These are phyloP conservation scores for Trichoderma sp. DNA, from an alignment of 2,329 filamentous ascomycete species.

Conservation along the genomic window DNA sequence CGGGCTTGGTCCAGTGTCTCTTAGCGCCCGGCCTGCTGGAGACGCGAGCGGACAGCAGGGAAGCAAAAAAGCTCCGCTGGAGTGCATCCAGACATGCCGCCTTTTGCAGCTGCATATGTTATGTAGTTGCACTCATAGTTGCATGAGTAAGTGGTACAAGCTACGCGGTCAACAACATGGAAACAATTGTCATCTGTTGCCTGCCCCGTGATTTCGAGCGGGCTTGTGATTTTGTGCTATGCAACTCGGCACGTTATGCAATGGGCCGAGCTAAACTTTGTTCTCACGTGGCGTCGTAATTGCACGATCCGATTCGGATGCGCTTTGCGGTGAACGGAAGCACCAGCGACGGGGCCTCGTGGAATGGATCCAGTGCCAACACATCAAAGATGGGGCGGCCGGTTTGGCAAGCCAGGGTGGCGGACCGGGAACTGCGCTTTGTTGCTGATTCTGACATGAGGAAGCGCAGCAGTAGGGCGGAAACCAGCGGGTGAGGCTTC, in stretches of 20 bases:
- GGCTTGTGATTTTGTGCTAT: not conserved
- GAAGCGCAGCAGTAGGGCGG: not conserved
- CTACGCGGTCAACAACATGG: not conserved
- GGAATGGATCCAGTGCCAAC: conserved; percentile 2
- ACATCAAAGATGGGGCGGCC: not conserved
- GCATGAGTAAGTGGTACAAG: not conserved
- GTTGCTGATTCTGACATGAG: not conserved
- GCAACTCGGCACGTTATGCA: not conserved
- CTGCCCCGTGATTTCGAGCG: not conserved
- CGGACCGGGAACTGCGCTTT: not conserved
- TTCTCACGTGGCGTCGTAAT: not conserved
- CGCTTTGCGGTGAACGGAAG: not conserved
- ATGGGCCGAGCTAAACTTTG: not conserved
- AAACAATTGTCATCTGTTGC: not conserved
- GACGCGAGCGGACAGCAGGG: not conserved
- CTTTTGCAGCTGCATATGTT: not conserved
- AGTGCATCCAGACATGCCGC: not conserved
- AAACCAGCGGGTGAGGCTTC: not conserved
- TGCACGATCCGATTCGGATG: not conserved
- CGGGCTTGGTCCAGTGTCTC: not conserved
- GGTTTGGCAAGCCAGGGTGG: conserved; percentile 4
- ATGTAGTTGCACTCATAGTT: not conserved
- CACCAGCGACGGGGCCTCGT: not conserved
- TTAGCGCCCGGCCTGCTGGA: not conserved
- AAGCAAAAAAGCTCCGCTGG: not conserved